Conservation (phyloP, 2,329 filamentous ascomycete species). For the Cryphonectria naterciae region DNA sequence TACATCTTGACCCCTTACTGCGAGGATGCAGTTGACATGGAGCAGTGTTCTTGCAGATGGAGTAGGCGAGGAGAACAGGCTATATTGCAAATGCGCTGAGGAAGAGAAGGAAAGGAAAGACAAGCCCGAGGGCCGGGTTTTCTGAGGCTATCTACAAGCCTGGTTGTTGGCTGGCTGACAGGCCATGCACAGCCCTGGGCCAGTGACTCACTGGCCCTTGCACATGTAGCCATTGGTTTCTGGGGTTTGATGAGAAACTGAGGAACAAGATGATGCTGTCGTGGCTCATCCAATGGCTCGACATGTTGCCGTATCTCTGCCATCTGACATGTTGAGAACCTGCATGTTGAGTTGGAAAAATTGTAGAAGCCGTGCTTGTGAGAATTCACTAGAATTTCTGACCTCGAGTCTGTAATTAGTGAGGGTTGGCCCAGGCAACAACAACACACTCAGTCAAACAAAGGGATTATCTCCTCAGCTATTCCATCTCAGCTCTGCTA, state of each 20-base stretch:
- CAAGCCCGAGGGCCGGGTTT: no score
- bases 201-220: no score
- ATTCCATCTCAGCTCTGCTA: neutral
- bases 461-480: neutral
- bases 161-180: no score
- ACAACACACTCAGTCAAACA: neutral
- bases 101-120: no score
- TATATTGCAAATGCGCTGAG: no score
- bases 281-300: neutral
- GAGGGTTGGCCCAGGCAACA: neutral
- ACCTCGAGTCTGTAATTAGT: neutral
- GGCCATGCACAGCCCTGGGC: no score
- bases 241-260: neutral
- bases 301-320: neutral
- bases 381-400: neutral
- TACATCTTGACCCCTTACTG: neutral
- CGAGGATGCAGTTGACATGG: neutral
- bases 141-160: no score
- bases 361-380: neutral
- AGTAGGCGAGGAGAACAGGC: no score
- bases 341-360: neutral
- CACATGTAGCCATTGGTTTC: neutral
- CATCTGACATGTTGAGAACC: neutral
- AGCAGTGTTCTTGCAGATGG: neutral
- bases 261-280: neutral